A percentile compares a stretch with the other conserved stretches of the same genome.
Conservation (phyloP, 768 basidiomycete species). For the Tephrocybe sp. region DNA sequence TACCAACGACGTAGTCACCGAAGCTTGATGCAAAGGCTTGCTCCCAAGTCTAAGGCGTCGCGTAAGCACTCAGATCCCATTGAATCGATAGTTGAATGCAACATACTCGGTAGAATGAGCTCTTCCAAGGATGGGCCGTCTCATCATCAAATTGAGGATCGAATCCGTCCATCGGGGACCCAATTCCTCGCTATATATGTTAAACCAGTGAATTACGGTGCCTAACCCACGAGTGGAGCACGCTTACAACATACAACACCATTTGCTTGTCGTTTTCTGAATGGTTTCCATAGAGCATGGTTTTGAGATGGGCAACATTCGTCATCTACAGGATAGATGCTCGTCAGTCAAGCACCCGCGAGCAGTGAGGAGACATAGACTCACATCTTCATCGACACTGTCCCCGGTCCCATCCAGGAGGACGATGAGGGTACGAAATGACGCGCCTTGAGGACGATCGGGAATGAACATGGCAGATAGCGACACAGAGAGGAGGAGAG, state of each 20-base stretch:
- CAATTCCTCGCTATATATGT: background rate
- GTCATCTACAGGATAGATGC: background rate
- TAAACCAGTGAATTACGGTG: background rate
- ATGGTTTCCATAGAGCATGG: background rate
- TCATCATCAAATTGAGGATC: conserved; percentile 2
- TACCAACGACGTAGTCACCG: conserved; percentile 1
- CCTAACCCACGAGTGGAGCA: background rate
- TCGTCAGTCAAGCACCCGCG: background rate
- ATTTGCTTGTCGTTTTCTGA: conserved; percentile 3
- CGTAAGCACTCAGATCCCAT: background rate
- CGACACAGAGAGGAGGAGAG: background rate
- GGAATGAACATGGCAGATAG: conserved; percentile 1
- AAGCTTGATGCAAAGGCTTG: conserved; percentile 4
- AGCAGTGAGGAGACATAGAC: background rate
- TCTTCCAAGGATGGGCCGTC: conserved; percentile 3
- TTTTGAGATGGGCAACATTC: conserved; percentile 2
- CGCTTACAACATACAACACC: background rate
- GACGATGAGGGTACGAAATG: conserved; percentile 5
- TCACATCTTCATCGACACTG: conserved; percentile 3
- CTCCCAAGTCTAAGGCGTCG: conserved; percentile 1
- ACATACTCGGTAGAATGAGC: background rate
- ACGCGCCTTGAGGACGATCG: background rate
- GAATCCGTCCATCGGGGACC: conserved; percentile 3
- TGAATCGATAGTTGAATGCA: background rate
- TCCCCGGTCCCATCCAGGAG: conserved; percentile 6